Percentiles rank a stretch among this genome's conserved stretches.
Evolutionary conservation across 1,284 basidiomycete genomes (phyloP).

Genomic region (Ustilago nuda): DNA sequence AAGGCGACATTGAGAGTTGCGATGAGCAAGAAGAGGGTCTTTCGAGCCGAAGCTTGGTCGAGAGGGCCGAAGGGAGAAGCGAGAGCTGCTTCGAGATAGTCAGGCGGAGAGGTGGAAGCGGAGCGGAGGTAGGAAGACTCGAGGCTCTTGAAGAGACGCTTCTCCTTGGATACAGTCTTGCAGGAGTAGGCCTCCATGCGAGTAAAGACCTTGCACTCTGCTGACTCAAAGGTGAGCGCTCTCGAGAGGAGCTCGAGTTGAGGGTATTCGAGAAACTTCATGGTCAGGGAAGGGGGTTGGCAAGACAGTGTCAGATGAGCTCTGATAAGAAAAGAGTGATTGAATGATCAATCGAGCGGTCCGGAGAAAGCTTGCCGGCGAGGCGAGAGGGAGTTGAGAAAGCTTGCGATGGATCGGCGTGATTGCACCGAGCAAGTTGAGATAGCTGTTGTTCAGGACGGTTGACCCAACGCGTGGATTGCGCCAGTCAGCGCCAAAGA

Average conservation of each 20-base stretch:
- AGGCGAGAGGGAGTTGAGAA: constrained; percentile 8
- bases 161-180: constrained; percentile 96
- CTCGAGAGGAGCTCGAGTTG: constrained; percentile 82
- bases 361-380: constrained; percentile 30
- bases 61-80: constrained; percentile 70
- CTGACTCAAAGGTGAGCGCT: constrained; percentile 78
- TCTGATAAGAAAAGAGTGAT: constrained; percentile 38
- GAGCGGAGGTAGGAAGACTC: constrained; percentile 63
- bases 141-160: constrained; percentile 92
- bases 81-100: constrained; percentile 63
- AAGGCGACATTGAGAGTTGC: constrained; percentile 96
- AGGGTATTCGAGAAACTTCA: constrained; percentile 92
- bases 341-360: constrained; percentile 58
- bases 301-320: constrained; percentile 27
- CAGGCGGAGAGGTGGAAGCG: constrained; percentile 64
- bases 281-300: constrained; percentile 66
- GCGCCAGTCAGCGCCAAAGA: constrained; percentile 38
- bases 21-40: constrained; percentile 92
- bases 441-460: constrained; percentile 14
- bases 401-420: constrained; percentile 35
- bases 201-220: constrained; percentile 90
- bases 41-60: constrained; percentile 75
- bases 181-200: constrained; percentile 97
- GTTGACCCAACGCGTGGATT: constrained; percentile 53
- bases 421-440: constrained; percentile 35